phyloP scores from a whole-genome alignment of 208 protist species.

The Wallacemonas sp. region DNA sequence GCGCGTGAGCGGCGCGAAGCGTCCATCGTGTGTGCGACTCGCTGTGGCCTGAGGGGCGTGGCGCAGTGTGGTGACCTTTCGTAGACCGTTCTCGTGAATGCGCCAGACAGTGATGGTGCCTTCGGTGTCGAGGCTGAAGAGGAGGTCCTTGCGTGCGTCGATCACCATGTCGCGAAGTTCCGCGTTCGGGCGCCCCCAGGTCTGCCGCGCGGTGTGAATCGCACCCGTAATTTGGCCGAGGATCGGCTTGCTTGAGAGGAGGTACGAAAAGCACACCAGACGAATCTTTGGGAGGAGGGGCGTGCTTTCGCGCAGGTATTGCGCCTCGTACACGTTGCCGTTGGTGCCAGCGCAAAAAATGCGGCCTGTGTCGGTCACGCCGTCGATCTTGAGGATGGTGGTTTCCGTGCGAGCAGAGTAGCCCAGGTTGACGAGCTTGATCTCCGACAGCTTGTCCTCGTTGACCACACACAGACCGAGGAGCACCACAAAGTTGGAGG shows the following conservation, averaged over 20 bases:
- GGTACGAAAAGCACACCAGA: slow-evolving; percentile 66
- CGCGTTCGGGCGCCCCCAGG: slow-evolving; percentile 54
- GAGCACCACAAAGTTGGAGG: slow-evolving; percentile 65
- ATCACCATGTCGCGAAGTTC: slow-evolving; percentile 74
- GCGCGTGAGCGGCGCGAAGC: slow-evolving; percentile 31
- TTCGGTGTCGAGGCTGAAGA: slow-evolving; percentile 72
- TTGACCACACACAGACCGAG: slow-evolving; percentile 82
- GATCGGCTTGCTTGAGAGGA: slow-evolving; percentile 54
- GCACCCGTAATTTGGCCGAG: slow-evolving; percentile 56
- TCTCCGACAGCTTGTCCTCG: slow-evolving; percentile 40
- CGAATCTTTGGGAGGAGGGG: slow-evolving; percentile 65
- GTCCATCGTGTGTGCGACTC: background rate
- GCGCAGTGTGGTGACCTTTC: slow-evolving; percentile 38
- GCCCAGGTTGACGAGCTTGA: slow-evolving; percentile 72
- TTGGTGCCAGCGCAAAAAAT: slow-evolving; percentile 84
- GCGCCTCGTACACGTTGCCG: slow-evolving; percentile 80
- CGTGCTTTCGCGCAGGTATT: slow-evolving; percentile 71
- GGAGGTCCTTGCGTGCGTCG: slow-evolving; percentile 51
- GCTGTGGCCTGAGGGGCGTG: slow-evolving; percentile 30
- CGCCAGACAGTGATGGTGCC: slow-evolving; percentile 74
- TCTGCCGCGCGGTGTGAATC: slow-evolving; percentile 44
- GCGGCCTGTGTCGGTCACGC: slow-evolving; percentile 39
- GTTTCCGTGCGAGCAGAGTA: slow-evolving; percentile 63
- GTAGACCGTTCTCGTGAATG: slow-evolving; percentile 51
- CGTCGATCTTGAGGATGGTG: slow-evolving; percentile 64